These are phyloP conservation scores for Pseudogymnoascus sp. DNA, from an alignment of 2,329 filamentous ascomycete species.

Conservation along the genomic window DNA sequence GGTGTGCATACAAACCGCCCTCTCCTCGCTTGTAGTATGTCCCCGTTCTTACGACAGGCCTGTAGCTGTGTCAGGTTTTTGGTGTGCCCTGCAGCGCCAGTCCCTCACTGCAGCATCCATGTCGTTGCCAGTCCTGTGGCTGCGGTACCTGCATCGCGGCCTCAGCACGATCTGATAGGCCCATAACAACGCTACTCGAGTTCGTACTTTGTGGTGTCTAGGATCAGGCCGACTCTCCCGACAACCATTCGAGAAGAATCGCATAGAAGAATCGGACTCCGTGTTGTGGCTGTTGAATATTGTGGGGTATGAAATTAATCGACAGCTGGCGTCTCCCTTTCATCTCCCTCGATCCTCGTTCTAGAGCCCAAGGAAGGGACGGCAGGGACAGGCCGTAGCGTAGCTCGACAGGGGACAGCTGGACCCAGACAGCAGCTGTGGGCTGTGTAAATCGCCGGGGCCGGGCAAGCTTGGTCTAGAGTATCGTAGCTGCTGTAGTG, in stretches of 20 bases:
- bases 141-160: not conserved
- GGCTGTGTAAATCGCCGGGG: not conserved
- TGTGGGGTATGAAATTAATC: not conserved
- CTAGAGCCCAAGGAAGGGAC: not conserved
- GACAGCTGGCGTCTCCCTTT: not conserved
- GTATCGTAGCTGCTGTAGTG: not conserved
- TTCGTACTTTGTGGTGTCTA: not conserved
- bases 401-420: not conserved
- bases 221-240: not conserved
- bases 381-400: not conserved
- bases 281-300: not conserved
- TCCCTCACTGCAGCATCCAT: not conserved
- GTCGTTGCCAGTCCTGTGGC: conserved; percentile 6
- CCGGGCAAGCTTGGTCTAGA: conserved; percentile 2
- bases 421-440: not conserved
- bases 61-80: conserved; percentile 4
- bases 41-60: not conserved
- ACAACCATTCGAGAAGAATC: not conserved
- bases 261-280: not conserved
- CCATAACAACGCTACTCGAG: not conserved
- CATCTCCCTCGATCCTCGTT: not conserved
- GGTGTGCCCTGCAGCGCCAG: not conserved
- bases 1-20: not conserved
- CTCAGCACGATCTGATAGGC: not conserved
- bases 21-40: not conserved